These are phyloP conservation scores for Serendipita vermifera DNA, from an alignment of 768 basidiomycete species.

Conservation along the genomic window DNA sequence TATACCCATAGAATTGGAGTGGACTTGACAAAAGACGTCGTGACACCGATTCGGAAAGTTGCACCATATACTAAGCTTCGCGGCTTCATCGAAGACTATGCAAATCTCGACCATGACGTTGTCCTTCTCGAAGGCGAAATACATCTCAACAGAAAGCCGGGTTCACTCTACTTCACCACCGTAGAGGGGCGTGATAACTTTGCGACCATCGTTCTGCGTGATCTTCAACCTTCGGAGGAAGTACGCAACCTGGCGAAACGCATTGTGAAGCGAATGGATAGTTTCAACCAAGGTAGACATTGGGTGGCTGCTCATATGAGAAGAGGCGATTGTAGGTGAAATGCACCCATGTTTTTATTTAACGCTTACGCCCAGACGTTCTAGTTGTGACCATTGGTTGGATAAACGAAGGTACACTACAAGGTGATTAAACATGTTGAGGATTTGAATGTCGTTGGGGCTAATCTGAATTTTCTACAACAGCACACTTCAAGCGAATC, in stretches of 20 bases:
- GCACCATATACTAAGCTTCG: constrained; percentile 26
- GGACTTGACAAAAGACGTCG: constrained; percentile 33
- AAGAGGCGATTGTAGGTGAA: constrained; percentile 30
- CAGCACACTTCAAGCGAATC: constrained; percentile 28
- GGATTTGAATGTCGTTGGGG: too few relatives aligned
- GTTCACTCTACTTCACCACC: constrained; percentile 3
- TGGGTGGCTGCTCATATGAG: constrained; percentile 35
- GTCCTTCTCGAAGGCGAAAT: constrained; percentile 25
- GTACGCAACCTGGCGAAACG: constrained; percentile 9
- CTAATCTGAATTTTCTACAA: too few relatives aligned
- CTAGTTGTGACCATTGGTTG: constrained; percentile 22
- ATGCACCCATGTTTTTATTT: constrained; percentile 1
- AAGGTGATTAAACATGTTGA: too few relatives aligned
- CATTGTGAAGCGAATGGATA: background rate
- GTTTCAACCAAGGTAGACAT: constrained; percentile 20
- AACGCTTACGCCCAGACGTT: background rate
- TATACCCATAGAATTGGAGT: constrained; percentile 26
- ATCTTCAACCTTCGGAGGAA: too few relatives aligned
- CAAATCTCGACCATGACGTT: constrained; percentile 25
- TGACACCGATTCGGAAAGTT: constrained; percentile 27
- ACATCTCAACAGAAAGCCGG: constrained; percentile 17
- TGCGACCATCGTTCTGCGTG: too few relatives aligned
- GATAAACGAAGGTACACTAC: constrained; percentile 26
- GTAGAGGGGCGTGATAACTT: constrained; percentile 3
- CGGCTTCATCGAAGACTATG: constrained; percentile 32